Base-by-base conservation (phyloP, 1,284 basidiomycete genomes). In the Lentinula novae-zelandiae region DNA sequence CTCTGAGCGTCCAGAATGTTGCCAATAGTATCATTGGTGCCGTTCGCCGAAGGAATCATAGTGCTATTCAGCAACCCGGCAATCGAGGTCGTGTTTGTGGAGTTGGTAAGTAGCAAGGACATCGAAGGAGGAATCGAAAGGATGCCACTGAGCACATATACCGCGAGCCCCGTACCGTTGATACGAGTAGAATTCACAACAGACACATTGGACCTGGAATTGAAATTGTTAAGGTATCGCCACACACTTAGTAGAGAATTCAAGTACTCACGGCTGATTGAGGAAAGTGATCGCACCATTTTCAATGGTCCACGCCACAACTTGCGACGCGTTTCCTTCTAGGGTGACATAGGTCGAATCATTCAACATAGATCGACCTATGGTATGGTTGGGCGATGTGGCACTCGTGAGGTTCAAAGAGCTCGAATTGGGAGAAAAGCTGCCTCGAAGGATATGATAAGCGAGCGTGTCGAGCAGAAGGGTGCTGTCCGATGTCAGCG, bases 381-480 rank as follows among this genome's bases (percentile, higher is more conserved):
- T 74, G 0, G 89, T 90, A 59, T 82, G 73, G 64, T 82, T 82
- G 82, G 82, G 65, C 72, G 81, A 42, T 33, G 12, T 40, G n/a
- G 48, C 22, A 20, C 54, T 42, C 17, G 34, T 39, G 52, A 40
- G 7, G 73, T 71, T 2, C 8, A 78, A 71, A 12, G 72, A 64
- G 13, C 71, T 68, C 9, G 53, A 75, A 5, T 69, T 68, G 27
- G 68, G 63, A 39, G 74, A 68, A 69, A 82, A 82, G 63, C 80
- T 79, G 31, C 85, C 84, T 55, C 78, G 75, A 17, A 88, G 75
- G 60, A 89, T 71, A 69, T 90, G 88, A 73, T 90, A 90, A 5
- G 83, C 74, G 56, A 90, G 68, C 53, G 84, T 73, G 40, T 63
- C 61, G 7, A 67, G 63, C 33, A 70, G 57, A 55, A 13, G 70